These are phyloP conservation scores for Globisporangium emineosum DNA, from an alignment of 352 stramenopile species.

Conservation along the genomic window DNA sequence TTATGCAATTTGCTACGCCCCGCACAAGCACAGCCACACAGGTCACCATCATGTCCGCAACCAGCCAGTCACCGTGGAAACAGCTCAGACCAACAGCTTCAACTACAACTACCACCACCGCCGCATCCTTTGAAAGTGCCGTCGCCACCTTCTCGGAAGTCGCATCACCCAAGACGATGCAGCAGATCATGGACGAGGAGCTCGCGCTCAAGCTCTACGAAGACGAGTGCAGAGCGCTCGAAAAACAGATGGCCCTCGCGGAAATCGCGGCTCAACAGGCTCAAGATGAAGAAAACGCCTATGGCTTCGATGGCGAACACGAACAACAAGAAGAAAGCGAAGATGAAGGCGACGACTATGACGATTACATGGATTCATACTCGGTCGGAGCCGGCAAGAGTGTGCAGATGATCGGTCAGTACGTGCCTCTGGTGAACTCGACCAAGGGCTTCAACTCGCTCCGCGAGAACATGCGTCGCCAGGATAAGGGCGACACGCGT, in stretches of 20 bases:
- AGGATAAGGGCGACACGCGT: conserved; percentile 26
- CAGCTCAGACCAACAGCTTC: background rate
- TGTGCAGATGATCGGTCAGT: conserved; percentile 10
- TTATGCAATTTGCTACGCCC: conserved; percentile 6
- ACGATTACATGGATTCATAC: conserved; percentile 22
- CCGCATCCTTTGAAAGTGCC: background rate
- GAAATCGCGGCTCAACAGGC: conserved; percentile 9
- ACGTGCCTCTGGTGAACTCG: conserved; percentile 4
- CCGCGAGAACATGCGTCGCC: conserved; percentile 30
- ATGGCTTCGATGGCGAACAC: conserved; percentile 12
- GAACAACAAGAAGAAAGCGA: conserved; percentile 8
- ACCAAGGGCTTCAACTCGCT: conserved; percentile 25
- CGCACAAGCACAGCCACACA: background rate
- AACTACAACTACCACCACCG: background rate
- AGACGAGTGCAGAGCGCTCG: conserved; percentile 19
- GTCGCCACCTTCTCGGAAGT: background rate
- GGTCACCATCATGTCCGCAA: background rate
- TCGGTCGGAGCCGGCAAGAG: conserved; percentile 2
- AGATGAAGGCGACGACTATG: conserved; percentile 22
- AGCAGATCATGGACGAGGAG: conserved; percentile 72
- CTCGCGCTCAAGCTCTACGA: conserved; percentile 42
- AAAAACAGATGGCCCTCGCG: conserved; percentile 12
- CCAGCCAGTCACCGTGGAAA: conserved; percentile 7
- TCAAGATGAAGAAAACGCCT: background rate
- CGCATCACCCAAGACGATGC: conserved; percentile 23